Evolutionary conservation across 148 eudicot species (phyloP), one percentile per base, ranked within the genome.

Genomic region (Nepenthes gracilis): DNA sequence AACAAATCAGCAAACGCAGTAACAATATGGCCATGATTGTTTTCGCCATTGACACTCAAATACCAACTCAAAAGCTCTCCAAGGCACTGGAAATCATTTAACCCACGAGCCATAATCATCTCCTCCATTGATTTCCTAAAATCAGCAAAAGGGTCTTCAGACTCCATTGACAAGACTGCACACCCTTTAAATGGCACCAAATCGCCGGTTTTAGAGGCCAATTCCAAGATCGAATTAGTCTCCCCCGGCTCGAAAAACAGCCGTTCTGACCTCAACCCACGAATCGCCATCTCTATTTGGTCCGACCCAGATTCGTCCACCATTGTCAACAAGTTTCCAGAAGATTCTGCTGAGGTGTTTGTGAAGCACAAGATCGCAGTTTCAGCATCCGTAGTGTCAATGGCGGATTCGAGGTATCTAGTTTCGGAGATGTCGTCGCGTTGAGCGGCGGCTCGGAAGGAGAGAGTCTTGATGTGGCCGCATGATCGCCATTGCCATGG

Each of bases 1-100:
- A 87, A 76, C 61, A 87, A 75, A 67, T 91, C 97, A 70, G 83
- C 74, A 58, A 87, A 91, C n/a, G 97, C 96, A 67, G 72, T 77
- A 57, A 87, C 67, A 35, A 91, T 82, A 70, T 78, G 87, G 12
- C 79, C 90, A 80, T 87, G 90, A 54, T 81, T 91, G 38, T 45
- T 64, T 49, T 80, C 73, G 0, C 59, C 73, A 70, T 91, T 91
- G 9, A 83, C 81, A 61, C 63, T 78, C 68, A 91, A 77, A 33
- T 83, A 91, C 62, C 89, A 85, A 33, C 74, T 67, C 55, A 91
- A 67, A 12, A 91, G 81, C 59, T 83, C 85, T 71, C 85, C 88
- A 36, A 91, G 72, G 2, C 65, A 70, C 9, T 78, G 77, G 87
- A 81, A 83, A 51, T 78, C 80, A n/a, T 80, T 81, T 56, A 90